Evolutionary conservation across 2,329 filamentous ascomycete species (phyloP).

Genomic region (Myriosclerotinia duriaeana): DNA sequence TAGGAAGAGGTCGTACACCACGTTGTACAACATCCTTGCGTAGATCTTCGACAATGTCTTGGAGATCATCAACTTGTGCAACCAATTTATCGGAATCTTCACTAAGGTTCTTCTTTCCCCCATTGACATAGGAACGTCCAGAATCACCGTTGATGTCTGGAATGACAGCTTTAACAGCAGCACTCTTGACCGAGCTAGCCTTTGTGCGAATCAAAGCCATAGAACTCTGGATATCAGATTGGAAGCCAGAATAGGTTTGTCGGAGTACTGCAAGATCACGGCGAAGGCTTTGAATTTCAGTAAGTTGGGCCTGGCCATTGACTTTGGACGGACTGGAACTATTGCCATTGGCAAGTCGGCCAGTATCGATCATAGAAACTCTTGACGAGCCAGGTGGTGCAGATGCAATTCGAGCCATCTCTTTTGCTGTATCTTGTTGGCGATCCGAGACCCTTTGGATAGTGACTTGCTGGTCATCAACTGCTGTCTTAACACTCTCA

Average conservation of each 20-base stretch:
- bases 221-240: slow-evolving; percentile 81
- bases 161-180: slow-evolving; percentile 68
- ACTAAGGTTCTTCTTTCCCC: slow-evolving; percentile 82
- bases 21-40: slow-evolving; percentile 94
- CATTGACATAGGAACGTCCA: slow-evolving; percentile 82
- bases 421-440: slow-evolving; percentile 84
- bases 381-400: slow-evolving; percentile 34
- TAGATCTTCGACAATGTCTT: slow-evolving; percentile 93
- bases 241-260: slow-evolving; percentile 90
- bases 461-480: slow-evolving; percentile 78
- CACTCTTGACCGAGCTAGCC: slow-evolving; percentile 75
- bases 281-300: slow-evolving; percentile 77
- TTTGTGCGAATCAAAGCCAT: slow-evolving; percentile 83
- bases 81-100: slow-evolving; percentile 89
- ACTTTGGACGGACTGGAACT: slow-evolving; percentile 38
- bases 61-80: slow-evolving; percentile 90
- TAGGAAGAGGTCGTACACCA: slow-evolving; percentile 84
- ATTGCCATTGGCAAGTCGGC: slow-evolving; percentile 30
- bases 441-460: slow-evolving; percentile 86
- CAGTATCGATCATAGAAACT: slow-evolving; percentile 35
- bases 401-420: slow-evolving; percentile 61
- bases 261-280: slow-evolving; percentile 88
- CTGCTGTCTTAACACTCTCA: slow-evolving; percentile 78
- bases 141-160: slow-evolving; percentile 71
- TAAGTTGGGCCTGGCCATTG: slow-evolving; percentile 58